Conservation (phyloP, 495 filamentous ascomycete species). For the Astrocystis sublimbata region DNA sequence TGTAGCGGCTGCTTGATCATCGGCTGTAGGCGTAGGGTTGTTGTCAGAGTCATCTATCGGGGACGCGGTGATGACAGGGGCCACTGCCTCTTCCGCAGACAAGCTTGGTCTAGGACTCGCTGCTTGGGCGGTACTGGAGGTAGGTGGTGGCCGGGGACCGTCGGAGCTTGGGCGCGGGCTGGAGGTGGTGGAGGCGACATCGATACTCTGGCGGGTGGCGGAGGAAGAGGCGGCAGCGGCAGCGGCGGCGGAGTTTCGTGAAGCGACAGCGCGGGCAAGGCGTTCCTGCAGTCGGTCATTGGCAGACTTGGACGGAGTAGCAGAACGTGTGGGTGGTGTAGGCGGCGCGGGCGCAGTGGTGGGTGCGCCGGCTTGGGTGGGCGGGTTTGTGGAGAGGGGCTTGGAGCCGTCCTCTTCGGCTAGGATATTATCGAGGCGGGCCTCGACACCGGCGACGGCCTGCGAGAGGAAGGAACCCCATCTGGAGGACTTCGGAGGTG, state of each 20-base stretch:
- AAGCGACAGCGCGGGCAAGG: constrained; percentile 64
- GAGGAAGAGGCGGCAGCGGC: no score
- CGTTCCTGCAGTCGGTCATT: constrained; percentile 86
- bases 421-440: constrained; percentile 86
- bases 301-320: constrained; percentile 47
- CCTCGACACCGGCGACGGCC: constrained; percentile 92
- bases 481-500: constrained; percentile 51
- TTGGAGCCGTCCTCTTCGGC: constrained; percentile 62
- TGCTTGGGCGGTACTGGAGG: neutral
- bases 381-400: no score
- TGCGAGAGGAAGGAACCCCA: constrained; percentile 88
- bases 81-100: constrained; percentile 9
- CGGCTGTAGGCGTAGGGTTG: constrained; percentile 9
- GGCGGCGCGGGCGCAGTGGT: constrained; percentile 6
- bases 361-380: constrained; percentile 28
- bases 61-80: neutral
- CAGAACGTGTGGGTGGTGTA: constrained; percentile 25
- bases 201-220: constrained; percentile 23
- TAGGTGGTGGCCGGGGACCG: neutral
- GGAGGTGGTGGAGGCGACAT: constrained; percentile 21
- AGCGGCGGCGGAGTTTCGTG: constrained; percentile 43
- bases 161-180: constrained; percentile 33
- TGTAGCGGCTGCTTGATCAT: neutral
- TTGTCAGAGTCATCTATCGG: neutral
- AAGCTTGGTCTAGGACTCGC: constrained; percentile 13